Evolutionary conservation across 2,329 filamentous ascomycete species (phyloP).

Genomic region (Raffaelea ambrosiae): DNA sequence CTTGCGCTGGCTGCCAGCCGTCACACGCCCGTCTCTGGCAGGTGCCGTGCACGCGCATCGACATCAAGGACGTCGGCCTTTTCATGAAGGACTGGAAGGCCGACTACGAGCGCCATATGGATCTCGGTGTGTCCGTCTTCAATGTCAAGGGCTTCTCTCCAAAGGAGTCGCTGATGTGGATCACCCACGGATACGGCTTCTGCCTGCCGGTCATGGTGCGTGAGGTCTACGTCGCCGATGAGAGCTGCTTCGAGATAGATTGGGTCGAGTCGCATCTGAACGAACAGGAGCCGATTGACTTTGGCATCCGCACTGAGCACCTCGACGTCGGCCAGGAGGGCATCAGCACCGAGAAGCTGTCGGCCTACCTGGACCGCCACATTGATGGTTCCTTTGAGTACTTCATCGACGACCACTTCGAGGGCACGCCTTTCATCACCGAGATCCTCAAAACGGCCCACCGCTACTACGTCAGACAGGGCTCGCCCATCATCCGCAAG

Average conservation of each 20-base stretch:
- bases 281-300: constrained; percentile 65
- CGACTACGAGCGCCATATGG: constrained; percentile 87
- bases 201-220: constrained; percentile 87
- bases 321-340: constrained; percentile 86
- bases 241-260: constrained; percentile 86
- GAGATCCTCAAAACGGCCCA: constrained; percentile 95
- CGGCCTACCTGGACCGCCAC: constrained; percentile 91
- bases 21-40: constrained; percentile 95
- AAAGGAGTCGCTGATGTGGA: constrained; percentile 69
- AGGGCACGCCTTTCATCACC: constrained; percentile 88
- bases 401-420: constrained; percentile 93
- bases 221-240: constrained; percentile 85
- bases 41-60: constrained; percentile 93
- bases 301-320: constrained; percentile 79
- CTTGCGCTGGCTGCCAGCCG: constrained; percentile 89
- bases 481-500: constrained; percentile 85
- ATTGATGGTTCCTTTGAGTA: constrained; percentile 86
- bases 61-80: constrained; percentile 96
- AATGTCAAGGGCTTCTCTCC: constrained; percentile 82
- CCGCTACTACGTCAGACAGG: constrained; percentile 83
- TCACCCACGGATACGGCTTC: constrained; percentile 93
- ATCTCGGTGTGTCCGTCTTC: constrained; percentile 78
- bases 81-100: constrained; percentile 99
- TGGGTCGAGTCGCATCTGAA: constrained; percentile 76
- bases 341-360: constrained; percentile 69